phyloP scores from a whole-genome alignment of 768 basidiomycete genomes.

The Mycena kentingensis region DNA sequence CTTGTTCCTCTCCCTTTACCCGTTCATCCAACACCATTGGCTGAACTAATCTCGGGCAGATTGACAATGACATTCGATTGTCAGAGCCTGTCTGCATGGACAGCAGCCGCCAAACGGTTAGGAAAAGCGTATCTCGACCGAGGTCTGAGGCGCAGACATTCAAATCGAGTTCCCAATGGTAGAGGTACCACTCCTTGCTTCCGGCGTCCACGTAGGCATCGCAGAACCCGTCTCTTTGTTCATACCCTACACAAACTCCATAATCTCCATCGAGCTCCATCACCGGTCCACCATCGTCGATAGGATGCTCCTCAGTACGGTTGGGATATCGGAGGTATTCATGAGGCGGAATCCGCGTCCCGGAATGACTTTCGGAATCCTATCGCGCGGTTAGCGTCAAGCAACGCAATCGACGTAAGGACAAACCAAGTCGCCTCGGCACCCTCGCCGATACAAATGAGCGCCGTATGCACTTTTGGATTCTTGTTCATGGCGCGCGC shows the following conservation, averaged over 20 bases:
- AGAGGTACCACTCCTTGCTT: no score
- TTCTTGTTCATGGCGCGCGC: conserved; percentile 58
- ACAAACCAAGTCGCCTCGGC: conserved; percentile 61
- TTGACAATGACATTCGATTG: no score
- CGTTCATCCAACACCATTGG: no score
- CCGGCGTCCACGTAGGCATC: no score
- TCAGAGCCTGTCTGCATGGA: no score
- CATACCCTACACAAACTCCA: conserved; percentile 26
- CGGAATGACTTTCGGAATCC: conserved; percentile 64
- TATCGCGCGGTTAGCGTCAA: conserved; percentile 23
- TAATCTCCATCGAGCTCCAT: conserved; percentile 9
- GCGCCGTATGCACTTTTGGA: conserved; percentile 65
- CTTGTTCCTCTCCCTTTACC: no score
- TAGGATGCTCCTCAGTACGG: conserved; percentile 62
- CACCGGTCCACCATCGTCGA: conserved; percentile 55
- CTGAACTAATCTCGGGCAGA: no score
- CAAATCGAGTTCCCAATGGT: no score
- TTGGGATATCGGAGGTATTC: conserved; percentile 66
- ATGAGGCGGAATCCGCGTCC: conserved; percentile 60
- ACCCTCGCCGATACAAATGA: conserved; percentile 71
- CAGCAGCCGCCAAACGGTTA: no score
- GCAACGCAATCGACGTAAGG: conserved; percentile 31
- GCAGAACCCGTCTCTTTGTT: no score
- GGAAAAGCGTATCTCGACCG: no score
- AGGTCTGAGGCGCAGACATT: no score